These are phyloP conservation scores for Xylariaceae sp. DNA, from an alignment of 2,329 filamentous ascomycete genomes.

Conservation along the genomic window DNA sequence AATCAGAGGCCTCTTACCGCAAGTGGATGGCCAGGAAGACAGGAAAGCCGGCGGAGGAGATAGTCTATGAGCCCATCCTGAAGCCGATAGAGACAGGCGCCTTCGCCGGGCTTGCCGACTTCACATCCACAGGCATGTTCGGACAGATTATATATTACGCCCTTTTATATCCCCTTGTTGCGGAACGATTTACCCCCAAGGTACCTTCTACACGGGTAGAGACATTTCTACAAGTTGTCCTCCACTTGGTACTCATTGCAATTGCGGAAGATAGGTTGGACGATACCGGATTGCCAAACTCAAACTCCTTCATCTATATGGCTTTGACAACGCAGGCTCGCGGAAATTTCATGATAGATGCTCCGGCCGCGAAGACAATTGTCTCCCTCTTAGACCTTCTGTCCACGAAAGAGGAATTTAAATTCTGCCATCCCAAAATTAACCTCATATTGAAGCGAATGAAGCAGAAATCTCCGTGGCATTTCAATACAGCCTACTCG, in stretches of 20 bases:
- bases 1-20: constrained; percentile 85
- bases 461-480: constrained; percentile 72
- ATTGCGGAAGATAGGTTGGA: constrained; percentile 72
- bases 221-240: constrained; percentile 83
- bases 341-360: constrained; percentile 56
- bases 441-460: constrained; percentile 77
- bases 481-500: constrained; percentile 65
- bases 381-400: constrained; percentile 60
- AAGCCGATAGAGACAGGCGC: constrained; percentile 70
- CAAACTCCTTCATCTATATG: constrained; percentile 67
- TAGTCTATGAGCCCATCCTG: constrained; percentile 87
- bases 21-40: constrained; percentile 83
- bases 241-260: constrained; percentile 83
- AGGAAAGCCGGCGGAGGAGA: constrained; percentile 72
- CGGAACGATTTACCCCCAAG: constrained; percentile 62
- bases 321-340: constrained; percentile 62
- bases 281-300: constrained; percentile 47
- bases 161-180: constrained; percentile 73
- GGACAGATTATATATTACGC: constrained; percentile 87
- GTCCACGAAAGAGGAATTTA: constrained; percentile 67
- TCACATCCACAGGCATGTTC: constrained; percentile 82
- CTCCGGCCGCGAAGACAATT: constrained; percentile 57
- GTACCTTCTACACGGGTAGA: constrained; percentile 82
- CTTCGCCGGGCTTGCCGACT: constrained; percentile 71
- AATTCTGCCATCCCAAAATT: constrained; percentile 80